A percentile compares a stretch with the other conserved stretches of the same genome.
Evolutionary conservation across 2,329 filamentous ascomycete species (phyloP).

Genomic region (Septoria petroselini): DNA sequence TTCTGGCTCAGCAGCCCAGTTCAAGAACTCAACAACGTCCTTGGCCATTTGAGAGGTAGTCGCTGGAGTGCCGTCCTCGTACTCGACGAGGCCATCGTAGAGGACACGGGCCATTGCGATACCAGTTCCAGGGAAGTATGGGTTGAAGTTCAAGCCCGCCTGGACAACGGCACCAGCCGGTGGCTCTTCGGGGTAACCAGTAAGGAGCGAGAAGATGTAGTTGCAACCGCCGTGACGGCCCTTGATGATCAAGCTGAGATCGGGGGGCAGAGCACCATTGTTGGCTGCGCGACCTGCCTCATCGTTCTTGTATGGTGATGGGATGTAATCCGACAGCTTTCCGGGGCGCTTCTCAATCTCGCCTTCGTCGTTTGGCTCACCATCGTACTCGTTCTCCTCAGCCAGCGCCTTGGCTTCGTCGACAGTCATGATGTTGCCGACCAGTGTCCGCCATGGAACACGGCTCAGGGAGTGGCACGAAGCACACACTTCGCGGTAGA

Average conservation of each 20-base stretch:
- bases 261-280: constrained; percentile 94
- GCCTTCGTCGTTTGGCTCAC: constrained; percentile 95
- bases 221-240: constrained; percentile 95
- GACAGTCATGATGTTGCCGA: constrained; percentile 88
- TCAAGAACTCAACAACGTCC: constrained; percentile 97
- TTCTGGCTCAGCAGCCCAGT: constrained; percentile 98
- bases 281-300: constrained; percentile 97
- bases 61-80: constrained; percentile 92
- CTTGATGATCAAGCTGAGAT: constrained; percentile 97
- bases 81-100: constrained; percentile 95
- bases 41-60: constrained; percentile 99
- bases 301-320: constrained; percentile 95
- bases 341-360: constrained; percentile 98
- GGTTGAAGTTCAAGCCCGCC: constrained; percentile 98
- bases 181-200: constrained; percentile 94
- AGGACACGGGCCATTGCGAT: constrained; percentile 99
- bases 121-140: constrained; percentile 98
- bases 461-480: constrained; percentile 95
- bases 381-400: constrained; percentile 98
- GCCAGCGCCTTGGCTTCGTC: constrained; percentile 97
- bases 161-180: constrained; percentile 83
- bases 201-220: constrained; percentile 97
- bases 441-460: constrained; percentile 87
- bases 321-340: constrained; percentile 98
- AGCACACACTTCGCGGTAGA: constrained; percentile 97